A percentile compares a stretch with the other conserved stretches of the same genome.
Conservation (phyloP, 2,329 filamentous ascomycete genomes). For the Chalara sp. region DNA sequence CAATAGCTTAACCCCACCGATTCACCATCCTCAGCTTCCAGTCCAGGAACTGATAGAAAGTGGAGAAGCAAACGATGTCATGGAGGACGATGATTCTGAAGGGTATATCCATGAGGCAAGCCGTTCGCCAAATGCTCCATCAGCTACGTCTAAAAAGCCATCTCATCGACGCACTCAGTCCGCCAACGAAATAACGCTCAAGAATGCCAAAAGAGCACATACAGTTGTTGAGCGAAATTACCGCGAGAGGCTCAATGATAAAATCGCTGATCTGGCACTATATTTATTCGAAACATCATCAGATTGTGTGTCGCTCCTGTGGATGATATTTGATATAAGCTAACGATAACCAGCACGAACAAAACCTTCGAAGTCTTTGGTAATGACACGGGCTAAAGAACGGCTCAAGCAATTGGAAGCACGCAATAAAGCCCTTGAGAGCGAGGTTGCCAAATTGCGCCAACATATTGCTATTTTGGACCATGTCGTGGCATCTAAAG, state of each 20-base stretch:
- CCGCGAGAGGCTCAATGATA: conserved; percentile 18
- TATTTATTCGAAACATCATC: conserved; percentile 19
- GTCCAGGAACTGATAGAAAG: not conserved
- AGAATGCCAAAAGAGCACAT: conserved; percentile 15
- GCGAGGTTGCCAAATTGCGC: conserved; percentile 13
- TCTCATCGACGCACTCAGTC: conserved; percentile 4
- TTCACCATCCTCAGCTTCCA: not conserved
- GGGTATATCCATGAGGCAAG: conserved; percentile 4
- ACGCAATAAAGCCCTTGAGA: conserved; percentile 12
- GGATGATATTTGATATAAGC: not conserved
- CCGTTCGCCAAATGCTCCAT: not conserved
- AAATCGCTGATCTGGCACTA: conserved; percentile 15
- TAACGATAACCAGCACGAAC: conserved; percentile 9
- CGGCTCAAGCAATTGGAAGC: conserved; percentile 16
- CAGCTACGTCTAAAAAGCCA: not conserved
- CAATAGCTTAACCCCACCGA: not conserved
- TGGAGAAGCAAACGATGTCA: conserved; percentile 1
- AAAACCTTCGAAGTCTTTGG: conserved; percentile 18
- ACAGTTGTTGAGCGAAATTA: conserved; percentile 20
- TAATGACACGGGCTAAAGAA: conserved; percentile 19
- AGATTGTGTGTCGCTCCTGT: conserved; percentile 10
- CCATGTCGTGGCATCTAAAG: conserved; percentile 11
- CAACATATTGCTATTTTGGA: conserved; percentile 17
- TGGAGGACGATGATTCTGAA: conserved; percentile 8
- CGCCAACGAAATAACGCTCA: conserved; percentile 6